A percentile compares a stretch with the other conserved stretches of the same genome.
Evolutionary conservation across 2,329 filamentous ascomycete species (phyloP).

Genomic region (Botrytis porri): DNA sequence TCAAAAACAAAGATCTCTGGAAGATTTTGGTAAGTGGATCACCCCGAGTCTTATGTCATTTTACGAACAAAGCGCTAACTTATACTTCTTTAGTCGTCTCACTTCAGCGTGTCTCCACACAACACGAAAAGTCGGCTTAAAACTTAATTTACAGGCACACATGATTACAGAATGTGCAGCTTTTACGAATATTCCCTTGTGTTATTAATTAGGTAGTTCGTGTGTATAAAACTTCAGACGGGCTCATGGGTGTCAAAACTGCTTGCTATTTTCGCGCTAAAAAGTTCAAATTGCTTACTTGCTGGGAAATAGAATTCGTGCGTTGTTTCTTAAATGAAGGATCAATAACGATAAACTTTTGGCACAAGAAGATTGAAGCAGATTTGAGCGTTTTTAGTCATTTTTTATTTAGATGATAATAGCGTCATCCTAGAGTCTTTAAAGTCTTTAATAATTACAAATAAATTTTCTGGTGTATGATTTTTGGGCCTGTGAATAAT

Average conservation of each 20-base stretch:
- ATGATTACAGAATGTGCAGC: constrained; percentile 15
- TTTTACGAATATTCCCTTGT: constrained; percentile 15
- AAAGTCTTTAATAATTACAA: constrained; percentile 18
- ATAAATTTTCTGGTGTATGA: constrained; percentile 5
- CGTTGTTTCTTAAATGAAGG: background rate
- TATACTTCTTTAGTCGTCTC: constrained; percentile 64
- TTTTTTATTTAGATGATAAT: constrained; percentile 10
- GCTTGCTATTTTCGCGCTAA: constrained; percentile 17
- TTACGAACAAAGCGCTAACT: constrained; percentile 46
- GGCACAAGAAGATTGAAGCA: constrained; percentile 16
- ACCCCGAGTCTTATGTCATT: background rate
- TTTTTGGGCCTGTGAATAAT: background rate
- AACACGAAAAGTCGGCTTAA: constrained; percentile 85
- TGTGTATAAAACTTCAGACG: constrained; percentile 20
- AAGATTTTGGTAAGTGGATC: constrained; percentile 76
- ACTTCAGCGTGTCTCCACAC: constrained; percentile 83
- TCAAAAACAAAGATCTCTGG: constrained; percentile 78
- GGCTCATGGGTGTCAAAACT: constrained; percentile 15
- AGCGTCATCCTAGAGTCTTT: constrained; percentile 18
- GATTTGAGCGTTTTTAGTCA: constrained; percentile 21
- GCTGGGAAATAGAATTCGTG: background rate
- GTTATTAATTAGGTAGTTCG: constrained; percentile 18
- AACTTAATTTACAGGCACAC: constrained; percentile 18
- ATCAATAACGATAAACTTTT: constrained; percentile 12
- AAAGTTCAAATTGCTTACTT: constrained; percentile 18